Evolutionary conservation across 1,284 basidiomycete genomes (phyloP), one percentile per base, ranked within the genome.

Genomic region (Cerioporus squamosus): DNA sequence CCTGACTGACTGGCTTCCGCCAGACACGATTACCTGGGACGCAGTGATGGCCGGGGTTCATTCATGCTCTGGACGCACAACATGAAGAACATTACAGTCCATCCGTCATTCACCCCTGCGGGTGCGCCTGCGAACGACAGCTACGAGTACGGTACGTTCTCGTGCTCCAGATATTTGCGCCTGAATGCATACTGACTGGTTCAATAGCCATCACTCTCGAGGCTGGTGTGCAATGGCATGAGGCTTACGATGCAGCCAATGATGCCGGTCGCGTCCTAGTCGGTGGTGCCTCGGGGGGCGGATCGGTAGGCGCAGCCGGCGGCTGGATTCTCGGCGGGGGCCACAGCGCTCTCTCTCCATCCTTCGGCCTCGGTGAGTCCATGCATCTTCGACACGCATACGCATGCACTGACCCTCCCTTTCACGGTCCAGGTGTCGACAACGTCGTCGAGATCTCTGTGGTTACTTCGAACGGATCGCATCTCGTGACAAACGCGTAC

Each of bases 201-300:
- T 70, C 8, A 5, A 42, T 39, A 70, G 77, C 72, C 59, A 62
- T 80, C 6, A 81, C 78, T 2, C 50, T 82, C 40, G 76, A 72
- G 15, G 74, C 79, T 31, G 81, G 81, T 0, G 79, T 79, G 3
- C 77, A 79, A 60, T 82, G 79, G 75, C 56, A 68, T 23, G 77
- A 80, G 47, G 78, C 77, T 0, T 80, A 79, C 61, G 63, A 61
- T 17, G 75, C 74, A 5, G 75, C 70, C 0, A 65, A 75, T 43
- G 45, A 65, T 24, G 40, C 54, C 22, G 51, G 59, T 33, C 51
- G 62, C 20, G 47, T 54, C 10, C 49, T 74, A 2, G 66, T 68
- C 2, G 70, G 68, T 9, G 61, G 78, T 3, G 29, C 73, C 3
- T 72, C 75, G 5, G 55, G 59, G 72, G 72, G 36, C 17, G 75